A percentile compares a stretch with the other conserved stretches of the same genome.
Evolutionary conservation across 1,284 basidiomycete genomes (phyloP).

Genomic region (Ganoderma leucocontextum): DNA sequence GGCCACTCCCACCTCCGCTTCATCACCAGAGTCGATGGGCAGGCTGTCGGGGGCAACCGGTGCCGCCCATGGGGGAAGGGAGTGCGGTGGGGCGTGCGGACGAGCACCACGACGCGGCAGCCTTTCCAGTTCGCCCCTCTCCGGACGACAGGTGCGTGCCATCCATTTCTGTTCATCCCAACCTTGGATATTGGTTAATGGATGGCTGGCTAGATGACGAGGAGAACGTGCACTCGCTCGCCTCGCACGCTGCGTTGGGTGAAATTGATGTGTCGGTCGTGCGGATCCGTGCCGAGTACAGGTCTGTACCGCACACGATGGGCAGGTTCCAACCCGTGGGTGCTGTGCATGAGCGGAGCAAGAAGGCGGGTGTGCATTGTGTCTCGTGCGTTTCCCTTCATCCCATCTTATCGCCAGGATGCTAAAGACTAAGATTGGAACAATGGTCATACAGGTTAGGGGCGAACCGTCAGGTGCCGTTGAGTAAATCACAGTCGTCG

Average conservation of each 20-base stretch:
- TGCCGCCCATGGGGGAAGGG: constrained; percentile 16
- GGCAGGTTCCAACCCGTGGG: constrained; percentile 17
- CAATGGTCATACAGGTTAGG: neutral
- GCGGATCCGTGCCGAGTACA: constrained; percentile 13
- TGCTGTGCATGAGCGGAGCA: constrained; percentile 35
- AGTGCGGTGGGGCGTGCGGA: constrained; percentile 16
- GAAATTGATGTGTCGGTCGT: constrained; percentile 23
- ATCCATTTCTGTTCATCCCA: neutral
- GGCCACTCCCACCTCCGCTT: constrained; percentile 14
- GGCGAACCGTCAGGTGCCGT: neutral
- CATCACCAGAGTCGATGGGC: constrained; percentile 16
- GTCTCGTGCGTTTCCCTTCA: constrained; percentile 26
- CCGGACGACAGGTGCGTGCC: constrained; percentile 23
- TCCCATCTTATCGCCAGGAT: neutral
- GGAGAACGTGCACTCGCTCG: constrained; percentile 11
- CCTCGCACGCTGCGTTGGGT: constrained; percentile 22
- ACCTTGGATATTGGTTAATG: neutral
- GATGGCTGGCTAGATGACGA: constrained; percentile 11
- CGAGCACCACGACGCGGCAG: constrained; percentile 8
- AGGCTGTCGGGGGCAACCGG: constrained; percentile 13
- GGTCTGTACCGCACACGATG: constrained; percentile 11
- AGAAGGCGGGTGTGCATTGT: constrained; percentile 36
- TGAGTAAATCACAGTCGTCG: constrained; percentile 2
- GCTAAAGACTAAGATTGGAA: no score
- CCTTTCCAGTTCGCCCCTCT: constrained; percentile 22